These are phyloP conservation scores for Trichoderma semiorbis DNA, from an alignment of 2,329 filamentous ascomycete genomes.

Conservation along the genomic window DNA sequence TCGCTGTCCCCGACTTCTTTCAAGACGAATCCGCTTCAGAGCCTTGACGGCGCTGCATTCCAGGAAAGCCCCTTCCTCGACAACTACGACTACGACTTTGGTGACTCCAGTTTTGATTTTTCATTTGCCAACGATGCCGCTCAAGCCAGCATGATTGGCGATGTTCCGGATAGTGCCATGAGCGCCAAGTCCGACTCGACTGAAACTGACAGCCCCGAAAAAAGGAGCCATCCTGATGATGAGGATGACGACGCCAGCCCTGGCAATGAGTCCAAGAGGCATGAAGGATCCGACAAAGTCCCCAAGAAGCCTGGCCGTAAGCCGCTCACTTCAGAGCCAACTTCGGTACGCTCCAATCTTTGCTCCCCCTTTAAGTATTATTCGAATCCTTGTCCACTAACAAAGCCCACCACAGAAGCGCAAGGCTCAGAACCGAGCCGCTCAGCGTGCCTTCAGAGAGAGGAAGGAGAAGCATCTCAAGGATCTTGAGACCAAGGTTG, in stretches of 20 bases:
- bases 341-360: constrained; percentile 66
- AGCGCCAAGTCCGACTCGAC: constrained; percentile 55
- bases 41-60: constrained; percentile 41
- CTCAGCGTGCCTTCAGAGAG: constrained; percentile 89
- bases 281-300: constrained; percentile 78
- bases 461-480: constrained; percentile 90
- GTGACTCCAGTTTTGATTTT: constrained; percentile 75
- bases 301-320: constrained; percentile 96
- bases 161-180: constrained; percentile 53
- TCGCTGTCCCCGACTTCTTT: constrained; percentile 48
- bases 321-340: constrained; percentile 91
- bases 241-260: constrained; percentile 59
- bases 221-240: constrained; percentile 69
- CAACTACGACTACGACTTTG: constrained; percentile 70
- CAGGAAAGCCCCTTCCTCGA: constrained; percentile 82
- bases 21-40: constrained; percentile 46
- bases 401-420: constrained; percentile 61
- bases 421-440: constrained; percentile 92
- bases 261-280: constrained; percentile 60
- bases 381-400: constrained; percentile 13
- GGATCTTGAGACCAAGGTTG: constrained; percentile 75
- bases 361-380: background rate
- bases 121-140: constrained; percentile 42
- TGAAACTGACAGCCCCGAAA: constrained; percentile 56
- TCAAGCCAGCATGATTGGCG: constrained; percentile 70